Evolutionary conservation across 2,329 filamentous ascomycete species (phyloP).

Genomic region (Daldinia sp.): DNA sequence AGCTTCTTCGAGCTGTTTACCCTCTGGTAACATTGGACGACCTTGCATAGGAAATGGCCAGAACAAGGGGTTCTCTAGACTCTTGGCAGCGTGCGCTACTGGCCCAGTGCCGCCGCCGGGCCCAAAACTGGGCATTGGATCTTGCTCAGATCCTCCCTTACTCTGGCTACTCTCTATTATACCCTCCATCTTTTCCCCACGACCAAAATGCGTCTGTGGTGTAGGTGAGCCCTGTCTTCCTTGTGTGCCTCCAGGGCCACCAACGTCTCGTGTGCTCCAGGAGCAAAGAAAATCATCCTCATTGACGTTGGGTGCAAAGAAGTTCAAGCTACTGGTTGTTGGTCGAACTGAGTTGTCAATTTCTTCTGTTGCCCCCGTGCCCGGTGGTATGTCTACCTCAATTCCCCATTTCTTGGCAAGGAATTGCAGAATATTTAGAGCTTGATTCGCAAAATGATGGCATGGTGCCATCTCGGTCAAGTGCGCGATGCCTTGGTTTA

Average conservation of each 20-base stretch:
- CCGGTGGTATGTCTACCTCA: constrained; percentile 59
- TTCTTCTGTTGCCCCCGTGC: constrained; percentile 52
- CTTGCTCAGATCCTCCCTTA: constrained; percentile 31
- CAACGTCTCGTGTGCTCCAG: constrained; percentile 55
- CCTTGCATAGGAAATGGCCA: constrained; percentile 73
- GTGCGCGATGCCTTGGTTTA: constrained; percentile 68
- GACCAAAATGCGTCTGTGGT: constrained; percentile 26
- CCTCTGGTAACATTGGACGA: constrained; percentile 64
- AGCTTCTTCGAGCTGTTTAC: constrained; percentile 62
- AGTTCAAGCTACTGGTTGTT: constrained; percentile 66
- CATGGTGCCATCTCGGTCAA: constrained; percentile 71
- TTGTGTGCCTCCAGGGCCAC: constrained; percentile 20
- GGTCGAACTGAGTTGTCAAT: constrained; percentile 59
- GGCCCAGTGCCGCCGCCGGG: constrained; percentile 34
- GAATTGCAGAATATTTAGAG: constrained; percentile 69
- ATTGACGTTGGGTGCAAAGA: constrained; percentile 65
- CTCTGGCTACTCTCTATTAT: constrained; percentile 28
- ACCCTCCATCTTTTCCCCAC: constrained; percentile 45
- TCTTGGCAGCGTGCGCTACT: constrained; percentile 49
- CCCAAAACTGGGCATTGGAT: constrained; percentile 20
- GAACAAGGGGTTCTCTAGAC: constrained; percentile 66
- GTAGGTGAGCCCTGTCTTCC: constrained; percentile 24
- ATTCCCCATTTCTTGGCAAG: constrained; percentile 71
- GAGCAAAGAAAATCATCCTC: constrained; percentile 62
- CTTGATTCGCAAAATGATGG: constrained; percentile 71